phyloP scores from a whole-genome alignment of 192 early-diverging fungal genomes.

The Pecoramyces ruminantium region DNA sequence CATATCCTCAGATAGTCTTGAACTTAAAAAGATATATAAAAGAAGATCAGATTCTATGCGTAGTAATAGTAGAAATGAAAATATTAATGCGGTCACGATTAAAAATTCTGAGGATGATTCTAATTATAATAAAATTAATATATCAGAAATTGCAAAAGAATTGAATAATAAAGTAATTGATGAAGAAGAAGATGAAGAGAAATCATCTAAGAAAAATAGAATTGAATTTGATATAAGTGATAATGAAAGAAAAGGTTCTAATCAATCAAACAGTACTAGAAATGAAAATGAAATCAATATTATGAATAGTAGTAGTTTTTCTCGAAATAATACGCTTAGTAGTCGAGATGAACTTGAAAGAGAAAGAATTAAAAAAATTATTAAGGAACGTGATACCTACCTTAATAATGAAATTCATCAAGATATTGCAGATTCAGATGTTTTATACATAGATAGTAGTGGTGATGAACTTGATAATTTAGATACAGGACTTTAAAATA shows the following conservation, averaged over 20 bases:
- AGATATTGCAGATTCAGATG: background rate
- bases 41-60: background rate
- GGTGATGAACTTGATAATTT: background rate
- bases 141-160: too few species aligned
- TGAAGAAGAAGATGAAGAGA: too few species aligned
- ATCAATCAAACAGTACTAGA: background rate
- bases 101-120: background rate
- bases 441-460: background rate
- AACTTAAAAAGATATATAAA: background rate
- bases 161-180: too few species aligned
- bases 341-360: background rate
- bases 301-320: background rate
- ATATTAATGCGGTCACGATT: background rate
- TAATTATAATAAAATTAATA: background rate
- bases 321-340: background rate
- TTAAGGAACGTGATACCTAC: background rate
- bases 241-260: background rate
- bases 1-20: background rate
- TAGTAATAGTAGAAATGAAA: background rate
- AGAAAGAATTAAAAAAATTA: background rate
- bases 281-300: background rate
- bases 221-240: background rate
- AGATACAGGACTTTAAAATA: background rate
- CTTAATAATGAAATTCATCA: background rate
- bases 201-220: background rate